A percentile compares a stretch with the other conserved stretches of the same genome.
These are phyloP conservation scores for Millerago galiae DNA, from an alignment of 805 yeast species.

Conservation along the genomic window DNA sequence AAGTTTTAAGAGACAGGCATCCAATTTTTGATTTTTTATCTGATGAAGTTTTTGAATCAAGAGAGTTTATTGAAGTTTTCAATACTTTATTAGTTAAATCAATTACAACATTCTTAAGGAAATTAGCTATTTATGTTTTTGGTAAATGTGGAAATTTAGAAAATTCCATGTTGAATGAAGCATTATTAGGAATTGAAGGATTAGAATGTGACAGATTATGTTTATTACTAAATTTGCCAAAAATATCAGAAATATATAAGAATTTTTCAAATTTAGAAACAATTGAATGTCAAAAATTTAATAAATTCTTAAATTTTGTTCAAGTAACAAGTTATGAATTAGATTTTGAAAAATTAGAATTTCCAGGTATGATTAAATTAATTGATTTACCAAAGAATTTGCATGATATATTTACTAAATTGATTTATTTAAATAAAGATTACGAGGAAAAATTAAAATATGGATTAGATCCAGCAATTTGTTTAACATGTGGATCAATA, in stretches of 20 bases:
- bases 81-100: constrained; percentile 51
- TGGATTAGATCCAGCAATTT: constrained; percentile 69
- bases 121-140: constrained; percentile 49
- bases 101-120: constrained; percentile 59
- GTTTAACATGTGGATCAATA: constrained; percentile 72
- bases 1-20: constrained; percentile 20
- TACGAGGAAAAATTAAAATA: constrained; percentile 30
- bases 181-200: constrained; percentile 1
- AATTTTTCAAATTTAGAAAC: constrained; percentile 10
- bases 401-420: constrained; percentile 61
- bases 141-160: constrained; percentile 42
- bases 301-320: constrained; percentile 13
- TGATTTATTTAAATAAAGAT: constrained; percentile 40
- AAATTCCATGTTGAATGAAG: constrained; percentile 18
- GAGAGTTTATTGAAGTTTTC: constrained; percentile 32
- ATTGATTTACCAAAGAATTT: constrained; percentile 60
- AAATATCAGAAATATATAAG: constrained; percentile 22
- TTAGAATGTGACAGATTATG: constrained; percentile 53
- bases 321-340: constrained; percentile 19
- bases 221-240: constrained; percentile 41
- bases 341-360: constrained; percentile 34
- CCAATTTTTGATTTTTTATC: constrained; percentile 25
- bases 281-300: constrained; percentile 22
- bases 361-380: constrained; percentile 60
- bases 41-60: constrained; percentile 20